A percentile compares a stretch with the other conserved stretches of the same genome.
Evolutionary conservation across 176 grass and related monocot species (phyloP).

Genomic region (Avena sativa): DNA sequence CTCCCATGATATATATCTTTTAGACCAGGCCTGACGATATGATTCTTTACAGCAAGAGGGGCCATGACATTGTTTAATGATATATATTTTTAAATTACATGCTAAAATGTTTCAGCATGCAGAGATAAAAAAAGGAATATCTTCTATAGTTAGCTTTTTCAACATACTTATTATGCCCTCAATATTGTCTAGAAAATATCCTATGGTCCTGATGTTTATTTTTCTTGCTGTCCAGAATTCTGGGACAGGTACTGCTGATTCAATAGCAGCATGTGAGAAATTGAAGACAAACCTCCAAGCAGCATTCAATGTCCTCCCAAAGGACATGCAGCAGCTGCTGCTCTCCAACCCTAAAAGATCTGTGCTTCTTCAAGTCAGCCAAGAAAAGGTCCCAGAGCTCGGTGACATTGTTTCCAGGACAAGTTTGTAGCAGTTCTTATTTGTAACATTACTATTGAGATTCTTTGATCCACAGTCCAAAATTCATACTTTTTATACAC

Average conservation of each 20-base stretch:
- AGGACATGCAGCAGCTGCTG: constrained; percentile 88
- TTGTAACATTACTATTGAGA: constrained; percentile 49
- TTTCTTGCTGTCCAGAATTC: constrained; percentile 45
- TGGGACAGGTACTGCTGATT: constrained; percentile 54
- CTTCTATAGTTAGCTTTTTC: constrained; percentile 19
- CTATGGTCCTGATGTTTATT: constrained; percentile 18
- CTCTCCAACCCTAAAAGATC: constrained; percentile 88
- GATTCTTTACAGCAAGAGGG: constrained; percentile 2
- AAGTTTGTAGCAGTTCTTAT: constrained; percentile 53
- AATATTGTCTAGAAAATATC: constrained; percentile 3
- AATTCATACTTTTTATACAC: constrained; percentile 38
- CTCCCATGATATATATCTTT: neutral
- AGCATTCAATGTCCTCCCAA: constrained; percentile 80
- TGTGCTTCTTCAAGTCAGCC: constrained; percentile 65
- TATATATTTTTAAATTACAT: constrained; percentile 1
- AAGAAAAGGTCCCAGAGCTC: constrained; percentile 43
- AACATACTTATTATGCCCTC: constrained; percentile 18
- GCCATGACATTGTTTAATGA: constrained; percentile 10
- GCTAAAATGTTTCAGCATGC: constrained; percentile 24
- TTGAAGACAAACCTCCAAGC: constrained; percentile 67
- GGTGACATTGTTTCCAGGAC: constrained; percentile 42
- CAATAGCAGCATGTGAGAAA: constrained; percentile 63
- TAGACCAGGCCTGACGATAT: neutral
- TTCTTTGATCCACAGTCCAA: constrained; percentile 46
- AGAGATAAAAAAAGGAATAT: constrained; percentile 9